phyloP scores from a whole-genome alignment of 352 stramenopile species.

The Blastocystis sp. region DNA sequence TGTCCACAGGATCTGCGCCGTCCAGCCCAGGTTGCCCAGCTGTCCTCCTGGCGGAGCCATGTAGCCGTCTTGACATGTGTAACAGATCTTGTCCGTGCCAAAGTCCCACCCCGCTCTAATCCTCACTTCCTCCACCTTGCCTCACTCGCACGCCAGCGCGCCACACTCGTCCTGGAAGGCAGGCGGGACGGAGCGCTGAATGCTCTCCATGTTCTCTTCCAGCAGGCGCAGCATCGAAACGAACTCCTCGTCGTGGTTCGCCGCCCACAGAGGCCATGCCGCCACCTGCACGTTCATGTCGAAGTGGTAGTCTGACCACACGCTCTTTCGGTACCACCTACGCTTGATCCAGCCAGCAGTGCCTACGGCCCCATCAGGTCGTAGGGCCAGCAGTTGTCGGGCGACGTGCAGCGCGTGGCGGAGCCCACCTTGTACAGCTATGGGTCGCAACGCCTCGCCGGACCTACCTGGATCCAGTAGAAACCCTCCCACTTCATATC shows the following conservation, averaged over 20 bases:
- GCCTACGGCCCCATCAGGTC: constrained; percentile 57
- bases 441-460: not conserved
- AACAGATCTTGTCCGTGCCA: constrained; percentile 33
- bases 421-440: constrained; percentile 65
- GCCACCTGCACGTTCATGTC: constrained; percentile 66
- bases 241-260: constrained; percentile 59
- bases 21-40: constrained; percentile 56
- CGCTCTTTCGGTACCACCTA: constrained; percentile 56
- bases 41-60: constrained; percentile 30
- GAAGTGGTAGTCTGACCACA: constrained; percentile 59
- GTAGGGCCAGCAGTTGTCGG: constrained; percentile 65
- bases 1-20: constrained; percentile 23
- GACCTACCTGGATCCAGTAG: constrained; percentile 60
- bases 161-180: constrained; percentile 31
- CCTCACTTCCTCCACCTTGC: not conserved
- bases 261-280: constrained; percentile 46
- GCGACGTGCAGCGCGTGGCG: constrained; percentile 35
- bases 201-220: constrained; percentile 10
- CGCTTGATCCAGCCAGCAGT: not conserved
- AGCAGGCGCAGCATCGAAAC: constrained; percentile 20
- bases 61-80: constrained; percentile 23
- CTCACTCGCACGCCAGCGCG: constrained; percentile 29
- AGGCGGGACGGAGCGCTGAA: constrained; percentile 29
- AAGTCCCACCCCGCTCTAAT: constrained; percentile 61
- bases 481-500: constrained; percentile 65